Base-by-base conservation (phyloP, 306 rosid genomes). In the Corylus americana region DNA sequence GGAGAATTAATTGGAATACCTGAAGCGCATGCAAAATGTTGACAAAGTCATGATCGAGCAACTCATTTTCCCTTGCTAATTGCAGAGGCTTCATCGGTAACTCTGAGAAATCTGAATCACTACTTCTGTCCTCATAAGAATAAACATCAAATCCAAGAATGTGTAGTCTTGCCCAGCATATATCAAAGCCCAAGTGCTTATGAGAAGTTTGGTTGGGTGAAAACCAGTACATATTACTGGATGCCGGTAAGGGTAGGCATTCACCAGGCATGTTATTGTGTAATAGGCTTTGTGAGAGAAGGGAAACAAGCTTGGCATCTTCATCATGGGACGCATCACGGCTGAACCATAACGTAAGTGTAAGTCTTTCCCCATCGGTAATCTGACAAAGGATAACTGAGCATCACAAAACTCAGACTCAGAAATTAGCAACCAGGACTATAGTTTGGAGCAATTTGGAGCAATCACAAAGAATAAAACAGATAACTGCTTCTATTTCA, bases 1-100 rank as follows among this genome's bases (percentile, higher is more conserved):
- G 44, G 64, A 45, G 37, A 25, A 70, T 66, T 77, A 11, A 29
- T 77, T 58, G 62, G 73, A 87, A 42, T 88, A 91, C 98, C 99
- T 93, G 97, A 82, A 95, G 96, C 3, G 92, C 94, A n/a, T 95
- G 98, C 94, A 95, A 85, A 83, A 93, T 86, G 75, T 91, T 90
- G 79, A 68, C 81, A 78, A 93, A 95, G 70, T 89, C 90, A 22
- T 57, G 73, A 63, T 89, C 88, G 54, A 93, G 86, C 83, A 89
- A 77, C 80, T 89, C 90, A 77, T 79, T 73, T 76, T 84, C 92
- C 76, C 85, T 78, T 31, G 85, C 96, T 84, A 95, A 74, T 47
- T 13, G 79, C 74, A 88, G 81, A 14, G 89, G 90, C 82, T 82
- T 84, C 70, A 80, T 59, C 76, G 88, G 72, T 62, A 88, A 80